These are phyloP conservation scores for Aspergillus sp. DNA, from an alignment of 2,329 filamentous ascomycete genomes.

Conservation along the genomic window DNA sequence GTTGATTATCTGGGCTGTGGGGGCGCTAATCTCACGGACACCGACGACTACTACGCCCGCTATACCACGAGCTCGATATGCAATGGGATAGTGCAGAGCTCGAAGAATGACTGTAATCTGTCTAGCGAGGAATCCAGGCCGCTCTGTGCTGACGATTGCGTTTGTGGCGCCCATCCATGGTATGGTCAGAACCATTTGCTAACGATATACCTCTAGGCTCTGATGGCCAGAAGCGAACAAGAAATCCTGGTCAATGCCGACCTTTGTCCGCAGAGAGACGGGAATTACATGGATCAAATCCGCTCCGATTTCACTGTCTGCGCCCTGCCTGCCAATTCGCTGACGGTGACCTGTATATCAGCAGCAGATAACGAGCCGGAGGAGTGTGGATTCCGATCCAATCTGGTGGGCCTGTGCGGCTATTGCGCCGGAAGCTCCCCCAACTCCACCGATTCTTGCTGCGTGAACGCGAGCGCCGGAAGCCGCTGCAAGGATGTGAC, in stretches of 20 bases:
- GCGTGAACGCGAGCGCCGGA: conserved; percentile 76
- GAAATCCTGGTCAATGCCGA: conserved; percentile 72
- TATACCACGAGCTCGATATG: conserved; percentile 92
- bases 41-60: conserved; percentile 81
- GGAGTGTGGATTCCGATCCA: conserved; percentile 81
- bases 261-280: conserved; percentile 68
- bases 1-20: conserved; percentile 76
- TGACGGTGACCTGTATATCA: conserved; percentile 72
- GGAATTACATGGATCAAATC: conserved; percentile 71
- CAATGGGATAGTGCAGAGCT: conserved; percentile 92
- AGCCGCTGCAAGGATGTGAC: conserved; percentile 71
- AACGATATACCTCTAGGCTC: conserved; percentile 54
- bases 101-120: conserved; percentile 67
- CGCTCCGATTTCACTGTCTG: conserved; percentile 91
- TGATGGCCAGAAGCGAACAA: conserved; percentile 85
- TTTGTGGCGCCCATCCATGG: conserved; percentile 45
- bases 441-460: conserved; percentile 95
- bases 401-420: conserved; percentile 73
- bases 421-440: conserved; percentile 81
- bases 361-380: conserved; percentile 77
- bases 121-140: conserved; percentile 66
- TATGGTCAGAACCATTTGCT: background rate
- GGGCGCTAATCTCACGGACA: conserved; percentile 72
- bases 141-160: conserved; percentile 86
- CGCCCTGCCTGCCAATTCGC: conserved; percentile 74